Conservation (phyloP, 768 basidiomycete species). For the Termitomyces sp. region DNA sequence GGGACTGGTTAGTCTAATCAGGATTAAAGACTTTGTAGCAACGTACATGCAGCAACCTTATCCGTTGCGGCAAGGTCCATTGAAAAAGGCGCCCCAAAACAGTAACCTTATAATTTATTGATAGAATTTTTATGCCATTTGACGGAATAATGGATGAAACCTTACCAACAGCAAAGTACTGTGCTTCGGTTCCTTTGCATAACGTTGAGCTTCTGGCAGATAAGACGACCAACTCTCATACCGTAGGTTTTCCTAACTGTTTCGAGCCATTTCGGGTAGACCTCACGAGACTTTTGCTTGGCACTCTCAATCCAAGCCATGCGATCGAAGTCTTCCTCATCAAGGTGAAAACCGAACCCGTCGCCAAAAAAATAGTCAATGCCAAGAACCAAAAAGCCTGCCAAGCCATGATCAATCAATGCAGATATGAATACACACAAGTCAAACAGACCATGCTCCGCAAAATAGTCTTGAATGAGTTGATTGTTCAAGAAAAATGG, state of each 20-base stretch:
- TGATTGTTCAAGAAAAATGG: constrained; percentile 54
- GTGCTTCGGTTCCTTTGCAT: constrained; percentile 20
- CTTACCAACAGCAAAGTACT: constrained; percentile 43
- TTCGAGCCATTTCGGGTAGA: constrained; percentile 45
- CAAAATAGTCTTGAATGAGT: constrained; percentile 60
- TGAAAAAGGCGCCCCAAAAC: constrained; percentile 50
- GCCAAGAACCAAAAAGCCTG: constrained; percentile 55
- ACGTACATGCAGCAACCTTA: constrained; percentile 39
- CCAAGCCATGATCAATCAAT: neutral
- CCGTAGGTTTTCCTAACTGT: constrained; percentile 46
- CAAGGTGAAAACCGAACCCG: constrained; percentile 33
- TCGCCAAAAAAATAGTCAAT: constrained; percentile 64
- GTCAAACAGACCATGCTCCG: constrained; percentile 40
- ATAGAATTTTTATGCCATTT: neutral
- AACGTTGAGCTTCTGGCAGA: neutral
- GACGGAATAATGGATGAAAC: neutral
- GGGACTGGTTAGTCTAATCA: neutral
- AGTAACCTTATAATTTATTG: constrained; percentile 41
- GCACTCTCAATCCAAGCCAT: constrained; percentile 35
- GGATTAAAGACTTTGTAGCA: neutral
- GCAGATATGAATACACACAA: neutral
- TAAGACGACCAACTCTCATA: constrained; percentile 7
- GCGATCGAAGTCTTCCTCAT: constrained; percentile 31
- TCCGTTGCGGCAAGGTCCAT: constrained; percentile 41
- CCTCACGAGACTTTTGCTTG: constrained; percentile 28